Evolutionary conservation across 2,329 filamentous ascomycete genomes (phyloP), one percentile per base, ranked within the genome.

Genomic region (Cyphellophora attinorum): DNA sequence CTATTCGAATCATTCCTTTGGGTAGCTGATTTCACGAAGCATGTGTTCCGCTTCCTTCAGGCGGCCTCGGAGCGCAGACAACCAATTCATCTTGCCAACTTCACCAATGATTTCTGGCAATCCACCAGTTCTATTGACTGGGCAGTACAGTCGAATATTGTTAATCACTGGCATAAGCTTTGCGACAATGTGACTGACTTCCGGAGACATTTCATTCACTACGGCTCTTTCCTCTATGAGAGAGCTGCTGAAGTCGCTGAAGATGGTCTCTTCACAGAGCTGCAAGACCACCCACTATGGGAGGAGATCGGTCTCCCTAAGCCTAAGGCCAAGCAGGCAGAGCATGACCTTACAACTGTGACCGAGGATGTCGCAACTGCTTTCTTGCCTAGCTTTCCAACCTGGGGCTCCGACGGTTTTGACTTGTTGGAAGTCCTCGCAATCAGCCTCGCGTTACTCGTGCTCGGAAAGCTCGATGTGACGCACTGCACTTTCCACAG

Each of bases 21-120:
- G 82, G 56, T 88, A 1, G 79, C 75, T 0, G 68, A 80, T 34
- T 60, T 91, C 1, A 67, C 72, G 0, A 89, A 88, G 50, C 76
- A 85, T 47, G 68, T 81, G 15, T 65, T 86, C 1, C 79, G 86
- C 41, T 91, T 71, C 44, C 61, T 81, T 31, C 11, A 28, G 11
- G 12, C 19, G 5, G 33, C 49, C 5, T 33, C 41, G 2, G 32
- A 46, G 8, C 39, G 40, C 19, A 35, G 42, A 2, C 46, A 52
- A 6, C 21, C 12, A 1, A 67, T 81, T 2, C 55, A 57, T 0
- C 60, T 86, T 0, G 35, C 58, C 3, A 58, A 75, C 33, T 88
- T 91, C 42, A 59, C 64, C 6, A 37, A 38, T 0, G 47, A 62
- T 0, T 91, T 91, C 43, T 53, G 58, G 19, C 34, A 40, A 0